Evolutionary conservation across 2,329 filamentous ascomycete species (phyloP).

Genomic region (Furcasterigmium sp.): DNA sequence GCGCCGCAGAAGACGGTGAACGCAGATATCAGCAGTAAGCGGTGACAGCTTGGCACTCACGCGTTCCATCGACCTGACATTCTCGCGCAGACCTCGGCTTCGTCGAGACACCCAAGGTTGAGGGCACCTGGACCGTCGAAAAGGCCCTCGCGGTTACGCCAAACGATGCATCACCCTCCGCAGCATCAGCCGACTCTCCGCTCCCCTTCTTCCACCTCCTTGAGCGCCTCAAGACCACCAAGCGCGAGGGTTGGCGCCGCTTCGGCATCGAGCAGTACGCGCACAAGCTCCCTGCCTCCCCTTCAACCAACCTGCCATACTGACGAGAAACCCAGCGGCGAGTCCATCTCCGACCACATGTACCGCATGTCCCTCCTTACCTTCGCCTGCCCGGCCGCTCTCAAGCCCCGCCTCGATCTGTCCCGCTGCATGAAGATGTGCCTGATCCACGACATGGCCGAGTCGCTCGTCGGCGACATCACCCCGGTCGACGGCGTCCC

Average conservation of each 20-base stretch:
- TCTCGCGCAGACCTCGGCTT: slow-evolving; percentile 14
- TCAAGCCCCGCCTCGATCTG: slow-evolving; percentile 69
- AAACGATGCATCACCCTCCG: background rate
- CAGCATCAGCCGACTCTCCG: slow-evolving; percentile 51
- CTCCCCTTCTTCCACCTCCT: slow-evolving; percentile 92
- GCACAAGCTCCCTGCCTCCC: background rate
- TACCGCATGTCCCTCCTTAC: slow-evolving; percentile 98
- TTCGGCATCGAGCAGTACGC: slow-evolving; percentile 66
- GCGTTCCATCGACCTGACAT: background rate
- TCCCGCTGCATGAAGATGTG: slow-evolving; percentile 90
- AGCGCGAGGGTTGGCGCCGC: slow-evolving; percentile 91
- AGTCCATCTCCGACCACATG: slow-evolving; percentile 98
- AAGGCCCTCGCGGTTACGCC: slow-evolving; percentile 11
- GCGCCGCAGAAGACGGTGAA: background rate
- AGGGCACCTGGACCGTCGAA: slow-evolving; percentile 17
- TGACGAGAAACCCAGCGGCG: slow-evolving; percentile 47
- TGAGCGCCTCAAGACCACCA: slow-evolving; percentile 90
- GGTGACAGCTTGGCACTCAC: background rate
- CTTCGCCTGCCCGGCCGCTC: slow-evolving; percentile 77
- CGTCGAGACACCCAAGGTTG: slow-evolving; percentile 14
- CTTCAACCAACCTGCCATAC: background rate
- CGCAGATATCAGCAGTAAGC: slow-evolving; percentile 10
- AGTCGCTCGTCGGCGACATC: slow-evolving; percentile 91
- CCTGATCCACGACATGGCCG: slow-evolving; percentile 95
- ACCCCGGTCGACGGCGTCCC: slow-evolving; percentile 83